A percentile compares a stretch with the other conserved stretches of the same genome.
phyloP scores from a whole-genome alignment of 345 rosid species.

The Ailanthus altissimus region DNA sequence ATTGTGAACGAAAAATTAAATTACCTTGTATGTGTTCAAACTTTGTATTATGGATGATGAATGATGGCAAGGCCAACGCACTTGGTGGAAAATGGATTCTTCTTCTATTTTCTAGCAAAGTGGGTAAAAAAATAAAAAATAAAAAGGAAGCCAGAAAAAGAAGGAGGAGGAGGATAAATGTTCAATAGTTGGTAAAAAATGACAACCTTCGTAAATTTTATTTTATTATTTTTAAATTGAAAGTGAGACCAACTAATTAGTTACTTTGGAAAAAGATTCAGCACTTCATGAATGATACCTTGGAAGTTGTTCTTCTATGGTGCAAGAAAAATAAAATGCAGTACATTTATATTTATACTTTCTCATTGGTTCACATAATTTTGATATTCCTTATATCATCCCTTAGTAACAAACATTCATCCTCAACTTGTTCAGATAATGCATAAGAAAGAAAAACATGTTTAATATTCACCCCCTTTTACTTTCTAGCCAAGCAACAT shows the following conservation, averaged over 20 bases:
- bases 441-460: neutral
- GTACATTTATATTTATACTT: neutral
- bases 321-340: neutral
- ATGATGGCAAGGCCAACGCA: slow-evolving; percentile 72
- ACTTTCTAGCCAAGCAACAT: no score
- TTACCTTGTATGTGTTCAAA: slow-evolving; percentile 71
- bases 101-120: slow-evolving; percentile 60
- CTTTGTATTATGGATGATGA: slow-evolving; percentile 48
- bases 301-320: neutral
- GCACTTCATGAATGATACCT: slow-evolving; percentile 11
- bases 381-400: neutral
- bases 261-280: neutral
- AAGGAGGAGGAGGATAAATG: neutral
- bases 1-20: slow-evolving; percentile 10
- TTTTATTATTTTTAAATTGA: no score
- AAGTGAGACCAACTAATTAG: neutral
- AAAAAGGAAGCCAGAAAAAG: neutral
- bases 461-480: neutral
- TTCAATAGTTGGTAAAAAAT: no score
- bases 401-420: neutral
- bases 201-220: no score
- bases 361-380: neutral
- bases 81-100: slow-evolving; percentile 66
- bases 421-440: neutral
- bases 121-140: slow-evolving; percentile 1